Base-by-base conservation (phyloP, 257 asterid genomes). In the Capsicum baccatum region DNA sequence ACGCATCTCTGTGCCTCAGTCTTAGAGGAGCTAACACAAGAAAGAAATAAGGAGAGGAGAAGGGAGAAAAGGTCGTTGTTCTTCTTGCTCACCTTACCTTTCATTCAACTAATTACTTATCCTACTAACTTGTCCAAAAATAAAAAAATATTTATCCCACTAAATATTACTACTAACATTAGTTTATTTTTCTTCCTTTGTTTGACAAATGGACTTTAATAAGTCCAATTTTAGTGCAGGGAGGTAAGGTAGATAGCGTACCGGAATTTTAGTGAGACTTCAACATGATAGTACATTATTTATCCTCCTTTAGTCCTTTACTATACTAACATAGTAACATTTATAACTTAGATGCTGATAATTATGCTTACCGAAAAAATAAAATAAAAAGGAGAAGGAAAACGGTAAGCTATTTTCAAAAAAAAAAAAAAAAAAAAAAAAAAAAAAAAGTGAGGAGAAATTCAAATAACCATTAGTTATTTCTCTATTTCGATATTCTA, bases 1-100 rank as follows among this genome's bases (percentile, higher is more conserved):
- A 26, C 33, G 33, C 33, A 26, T 26, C 33, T 26, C 33, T 26
- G 33, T 7, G 52, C 52, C 52, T 47, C 58, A 12, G 58, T 12
- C 16, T 4, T 12, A 4, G 15, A 54, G 58, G 58, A 54, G 58
- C 16, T 16, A 15, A 11, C 58, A 54, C 80, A 47, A 60, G 16
- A 39, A 44, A 59, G 57, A 10, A 35, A 58, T 57, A 44, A 8
- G 48, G 48, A 44, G 48, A 6, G 71, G 47, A 8, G 39, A 9
- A 10, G 47, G 86, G 84, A 90, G 88, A 90, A 90, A 85, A 85
- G 86, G 94, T 90, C 91, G 91, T 89, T 87, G 83, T 89, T 87
- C 66, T 86, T 83, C 83, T 87, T 83, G 88, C 71, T 83, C 83
- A 80, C 84, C 92, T 81, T 4, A 89, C 86, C 84, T 88, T 80